Conservation (phyloP, 2,329 filamentous ascomycete genomes). For the Phaeophleospora eucalypticola region DNA sequence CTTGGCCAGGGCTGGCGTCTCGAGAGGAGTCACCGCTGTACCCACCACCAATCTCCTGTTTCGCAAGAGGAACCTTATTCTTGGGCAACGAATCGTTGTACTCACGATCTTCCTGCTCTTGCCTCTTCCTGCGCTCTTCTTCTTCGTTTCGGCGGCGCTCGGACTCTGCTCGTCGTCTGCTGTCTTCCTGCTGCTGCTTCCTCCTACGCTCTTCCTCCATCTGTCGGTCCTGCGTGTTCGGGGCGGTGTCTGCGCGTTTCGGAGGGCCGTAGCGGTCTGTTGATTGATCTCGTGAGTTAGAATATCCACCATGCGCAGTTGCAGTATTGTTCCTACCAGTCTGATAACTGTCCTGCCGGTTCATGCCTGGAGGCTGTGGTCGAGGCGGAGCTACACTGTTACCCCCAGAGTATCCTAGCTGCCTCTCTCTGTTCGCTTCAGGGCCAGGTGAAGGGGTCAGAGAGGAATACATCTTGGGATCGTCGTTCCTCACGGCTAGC, state of each 20-base stretch:
- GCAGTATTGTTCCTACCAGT: constrained; percentile 23
- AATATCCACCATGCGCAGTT: constrained; percentile 20
- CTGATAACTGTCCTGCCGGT: constrained; percentile 45
- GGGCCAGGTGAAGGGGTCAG: constrained; percentile 64
- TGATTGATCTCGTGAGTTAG: constrained; percentile 22
- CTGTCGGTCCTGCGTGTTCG: constrained; percentile 21
- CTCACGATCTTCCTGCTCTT: constrained; percentile 66
- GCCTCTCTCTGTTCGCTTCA: constrained; percentile 42
- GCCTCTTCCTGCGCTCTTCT: constrained; percentile 48
- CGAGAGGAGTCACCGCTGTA: constrained; percentile 42
- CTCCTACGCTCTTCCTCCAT: constrained; percentile 38
- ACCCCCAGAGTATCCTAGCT: constrained; percentile 46
- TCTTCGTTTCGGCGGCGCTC: constrained; percentile 42
- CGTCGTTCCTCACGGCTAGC: constrained; percentile 68
- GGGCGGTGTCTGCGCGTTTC: constrained; percentile 32
- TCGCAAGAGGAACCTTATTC: constrained; percentile 71
- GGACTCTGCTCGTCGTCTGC: constrained; percentile 35
- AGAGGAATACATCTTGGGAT: constrained; percentile 64
- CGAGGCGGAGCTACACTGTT: constrained; percentile 48
- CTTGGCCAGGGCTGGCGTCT: constrained; percentile 43
- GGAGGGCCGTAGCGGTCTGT: constrained; percentile 24
- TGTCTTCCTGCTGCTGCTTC: constrained; percentile 38
- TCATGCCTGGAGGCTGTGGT: constrained; percentile 42
- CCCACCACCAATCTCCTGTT: constrained; percentile 81
- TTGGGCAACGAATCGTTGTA: constrained; percentile 89